phyloP scores from a whole-genome alignment of 2,329 filamentous ascomycete species.

The Alternaria postmessia region DNA sequence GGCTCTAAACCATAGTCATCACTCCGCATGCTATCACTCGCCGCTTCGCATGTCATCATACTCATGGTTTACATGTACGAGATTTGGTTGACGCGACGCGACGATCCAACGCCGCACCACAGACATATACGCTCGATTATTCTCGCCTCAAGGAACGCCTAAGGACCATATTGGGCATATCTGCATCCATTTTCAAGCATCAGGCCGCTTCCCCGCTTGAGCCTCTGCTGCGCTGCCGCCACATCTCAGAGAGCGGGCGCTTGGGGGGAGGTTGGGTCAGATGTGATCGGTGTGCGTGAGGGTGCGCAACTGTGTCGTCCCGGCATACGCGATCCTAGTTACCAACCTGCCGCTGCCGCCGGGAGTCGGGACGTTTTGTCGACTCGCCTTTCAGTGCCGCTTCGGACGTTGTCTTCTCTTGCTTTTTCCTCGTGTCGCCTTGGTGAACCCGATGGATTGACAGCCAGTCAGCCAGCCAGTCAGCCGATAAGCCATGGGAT shows the following conservation, averaged over 20 bases:
- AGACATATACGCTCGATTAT: constrained; percentile 19
- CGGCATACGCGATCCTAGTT: background rate
- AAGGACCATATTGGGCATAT: constrained; percentile 12
- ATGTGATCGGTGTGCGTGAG: constrained; percentile 27
- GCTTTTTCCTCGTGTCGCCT: background rate
- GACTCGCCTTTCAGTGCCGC: background rate
- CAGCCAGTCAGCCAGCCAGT: background rate
- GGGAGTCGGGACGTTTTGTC: background rate
- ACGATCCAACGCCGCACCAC: constrained; percentile 4
- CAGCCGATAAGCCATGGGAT: background rate
- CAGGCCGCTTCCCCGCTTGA: constrained; percentile 28
- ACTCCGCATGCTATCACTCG: background rate
- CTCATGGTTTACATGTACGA: background rate
- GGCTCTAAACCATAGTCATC: background rate
- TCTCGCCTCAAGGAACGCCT: constrained; percentile 18
- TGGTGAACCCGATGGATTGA: background rate
- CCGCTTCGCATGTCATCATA: background rate
- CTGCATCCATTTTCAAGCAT: constrained; percentile 21
- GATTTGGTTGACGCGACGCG: background rate
- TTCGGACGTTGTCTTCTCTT: background rate
- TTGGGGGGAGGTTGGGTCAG: background rate
- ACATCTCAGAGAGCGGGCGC: background rate
- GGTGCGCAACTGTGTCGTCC: background rate
- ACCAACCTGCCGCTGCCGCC: background rate
- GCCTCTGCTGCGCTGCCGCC: constrained; percentile 18